phyloP scores from a whole-genome alignment of 2,329 filamentous ascomycete species.

The Curvularia hawaiiensis region DNA sequence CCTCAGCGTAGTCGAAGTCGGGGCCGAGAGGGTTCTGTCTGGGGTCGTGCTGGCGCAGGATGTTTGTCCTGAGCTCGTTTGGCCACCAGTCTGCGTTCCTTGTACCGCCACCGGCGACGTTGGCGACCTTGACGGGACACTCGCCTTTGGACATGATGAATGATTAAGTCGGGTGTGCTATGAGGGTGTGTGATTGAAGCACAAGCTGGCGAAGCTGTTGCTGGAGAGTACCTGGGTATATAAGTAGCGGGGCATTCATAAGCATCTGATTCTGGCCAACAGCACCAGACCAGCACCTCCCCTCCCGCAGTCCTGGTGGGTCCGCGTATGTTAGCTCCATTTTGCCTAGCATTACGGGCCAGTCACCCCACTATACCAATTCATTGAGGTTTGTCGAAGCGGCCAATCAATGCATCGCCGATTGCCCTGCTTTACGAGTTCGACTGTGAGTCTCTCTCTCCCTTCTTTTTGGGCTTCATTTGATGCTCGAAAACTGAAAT shows the following conservation, averaged over 20 bases:
- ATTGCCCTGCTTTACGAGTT: neutral
- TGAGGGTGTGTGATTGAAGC: conserved; percentile 9
- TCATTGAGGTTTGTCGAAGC: neutral
- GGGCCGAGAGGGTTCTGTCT: conserved; percentile 67
- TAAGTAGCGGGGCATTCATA: conserved; percentile 38
- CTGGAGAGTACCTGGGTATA: conserved; percentile 20
- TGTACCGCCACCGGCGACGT: conserved; percentile 65
- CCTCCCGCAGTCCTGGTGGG: conserved; percentile 23
- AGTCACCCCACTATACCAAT: conserved; percentile 18
- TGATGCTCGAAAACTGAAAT: neutral
- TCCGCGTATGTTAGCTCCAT: conserved; percentile 32
- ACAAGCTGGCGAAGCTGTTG: conserved; percentile 11
- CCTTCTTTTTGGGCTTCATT: neutral
- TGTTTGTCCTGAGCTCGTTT: conserved; percentile 67
- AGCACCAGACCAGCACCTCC: conserved; percentile 28
- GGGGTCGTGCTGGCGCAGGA: conserved; percentile 72
- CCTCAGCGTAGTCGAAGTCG: conserved; percentile 73
- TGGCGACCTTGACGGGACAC: conserved; percentile 43
- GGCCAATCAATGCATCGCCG: conserved; percentile 1
- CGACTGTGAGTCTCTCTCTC: neutral
- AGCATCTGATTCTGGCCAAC: conserved; percentile 33
- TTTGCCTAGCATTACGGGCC: conserved; percentile 16
- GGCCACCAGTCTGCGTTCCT: conserved; percentile 78
- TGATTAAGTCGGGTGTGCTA: conserved; percentile 23
- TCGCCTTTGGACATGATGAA: conserved; percentile 41